Evolutionary conservation across 441 rosid species (phyloP).

Genomic region (Erodium moschatum): DNA sequence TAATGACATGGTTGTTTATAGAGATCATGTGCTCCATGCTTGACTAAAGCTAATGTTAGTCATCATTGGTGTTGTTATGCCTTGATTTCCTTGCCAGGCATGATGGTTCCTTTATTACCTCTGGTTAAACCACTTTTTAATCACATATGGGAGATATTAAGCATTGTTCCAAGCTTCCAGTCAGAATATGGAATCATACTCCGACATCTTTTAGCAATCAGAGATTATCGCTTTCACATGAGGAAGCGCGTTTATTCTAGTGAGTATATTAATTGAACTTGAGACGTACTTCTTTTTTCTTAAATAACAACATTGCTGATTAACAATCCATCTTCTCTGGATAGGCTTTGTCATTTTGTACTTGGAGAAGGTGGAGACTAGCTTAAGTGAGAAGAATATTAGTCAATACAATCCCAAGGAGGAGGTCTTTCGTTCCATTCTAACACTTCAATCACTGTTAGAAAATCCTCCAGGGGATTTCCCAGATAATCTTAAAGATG

Average conservation of each 20-base stretch:
- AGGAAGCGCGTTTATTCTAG: constrained; percentile 59
- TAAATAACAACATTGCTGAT: constrained; percentile 16
- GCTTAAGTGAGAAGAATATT: constrained; percentile 39
- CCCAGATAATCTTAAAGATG: constrained; percentile 58
- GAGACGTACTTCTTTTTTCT: constrained; percentile 16
- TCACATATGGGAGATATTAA: constrained; percentile 64
- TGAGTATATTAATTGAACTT: constrained; percentile 34
- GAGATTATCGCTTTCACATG: constrained; percentile 73
- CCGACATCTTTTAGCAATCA: constrained; percentile 58
- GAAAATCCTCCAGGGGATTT: constrained; percentile 92
- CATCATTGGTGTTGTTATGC: constrained; percentile 9
- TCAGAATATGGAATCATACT: constrained; percentile 77
- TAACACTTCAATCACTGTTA: constrained; percentile 64
- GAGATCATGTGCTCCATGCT: background rate
- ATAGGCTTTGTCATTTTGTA: constrained; percentile 59
- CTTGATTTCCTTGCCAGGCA: constrained; percentile 39
- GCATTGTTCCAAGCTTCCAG: constrained; percentile 73
- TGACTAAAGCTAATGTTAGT: background rate
- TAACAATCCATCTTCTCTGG: constrained; percentile 20
- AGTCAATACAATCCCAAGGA: constrained; percentile 55
- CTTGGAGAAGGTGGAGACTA: constrained; percentile 64
- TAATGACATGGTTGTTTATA: constrained; percentile 1
- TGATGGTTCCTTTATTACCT: constrained; percentile 48
- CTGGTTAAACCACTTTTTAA: constrained; percentile 59
- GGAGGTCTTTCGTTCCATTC: constrained; percentile 58